These are phyloP conservation scores for Fusarium clavum DNA, from an alignment of 2,329 filamentous ascomycete genomes.

Conservation along the genomic window DNA sequence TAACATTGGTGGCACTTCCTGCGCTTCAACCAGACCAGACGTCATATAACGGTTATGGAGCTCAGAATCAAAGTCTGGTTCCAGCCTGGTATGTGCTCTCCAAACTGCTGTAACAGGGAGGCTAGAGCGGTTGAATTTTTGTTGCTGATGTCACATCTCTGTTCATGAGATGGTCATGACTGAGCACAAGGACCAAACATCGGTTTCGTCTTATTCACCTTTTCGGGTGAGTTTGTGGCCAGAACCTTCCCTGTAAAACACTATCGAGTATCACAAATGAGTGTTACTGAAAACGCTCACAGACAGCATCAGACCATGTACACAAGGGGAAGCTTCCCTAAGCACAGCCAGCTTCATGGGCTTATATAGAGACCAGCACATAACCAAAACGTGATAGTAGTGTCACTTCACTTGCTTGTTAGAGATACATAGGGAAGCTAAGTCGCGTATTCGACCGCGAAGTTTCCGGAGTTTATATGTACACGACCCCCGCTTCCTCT, in stretches of 20 bases:
- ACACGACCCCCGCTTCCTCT: conserved; percentile 52
- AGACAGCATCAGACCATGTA: not conserved
- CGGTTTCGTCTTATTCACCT: not conserved
- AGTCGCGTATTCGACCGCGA: conserved; percentile 52
- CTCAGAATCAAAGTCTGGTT: not conserved
- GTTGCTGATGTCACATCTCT: not conserved
- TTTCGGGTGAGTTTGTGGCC: not conserved
- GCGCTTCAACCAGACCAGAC: not conserved
- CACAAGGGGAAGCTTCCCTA: not conserved
- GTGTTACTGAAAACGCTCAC: not conserved
- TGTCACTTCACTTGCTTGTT: conserved; percentile 47
- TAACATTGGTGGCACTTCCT: not conserved
- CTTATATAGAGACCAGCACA: not conserved
- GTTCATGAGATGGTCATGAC: not conserved
- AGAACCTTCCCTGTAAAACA: not conserved
- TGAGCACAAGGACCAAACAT: not conserved
- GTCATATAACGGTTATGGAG: not conserved
- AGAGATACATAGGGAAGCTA: conserved; percentile 52
- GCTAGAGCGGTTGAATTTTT: not conserved
- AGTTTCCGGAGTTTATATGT: conserved; percentile 56
- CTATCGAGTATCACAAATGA: not conserved
- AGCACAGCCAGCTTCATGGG: not conserved
- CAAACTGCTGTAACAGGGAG: not conserved
- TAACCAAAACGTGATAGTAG: conserved; percentile 28
- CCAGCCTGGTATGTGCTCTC: not conserved